Conservation (phyloP, 2,329 filamentous ascomycete species). For the Amphichorda felina region DNA sequence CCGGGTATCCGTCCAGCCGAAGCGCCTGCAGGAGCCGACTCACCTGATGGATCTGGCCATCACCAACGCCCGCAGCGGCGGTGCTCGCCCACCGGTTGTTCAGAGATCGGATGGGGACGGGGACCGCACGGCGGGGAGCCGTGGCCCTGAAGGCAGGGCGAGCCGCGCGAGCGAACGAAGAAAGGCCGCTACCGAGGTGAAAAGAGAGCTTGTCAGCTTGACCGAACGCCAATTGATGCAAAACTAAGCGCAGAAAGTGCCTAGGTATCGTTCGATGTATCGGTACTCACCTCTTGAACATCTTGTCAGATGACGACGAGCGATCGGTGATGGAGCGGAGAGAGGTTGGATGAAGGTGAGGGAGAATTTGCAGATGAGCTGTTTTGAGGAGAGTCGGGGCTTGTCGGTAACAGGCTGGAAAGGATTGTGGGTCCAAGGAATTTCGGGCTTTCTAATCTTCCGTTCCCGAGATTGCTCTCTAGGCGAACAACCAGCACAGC, state of each 20-base stretch:
- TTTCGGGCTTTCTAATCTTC: neutral
- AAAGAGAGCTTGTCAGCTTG: conserved; percentile 22
- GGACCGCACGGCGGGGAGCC: conserved; percentile 43
- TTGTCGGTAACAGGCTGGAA: conserved; percentile 14
- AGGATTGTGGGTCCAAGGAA: conserved; percentile 5
- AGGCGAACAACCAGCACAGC: no score
- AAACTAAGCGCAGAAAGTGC: conserved; percentile 9
- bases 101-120: conserved; percentile 41
- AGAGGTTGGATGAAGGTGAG: conserved; percentile 36
- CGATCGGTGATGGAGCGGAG: conserved; percentile 49
- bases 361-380: conserved; percentile 37
- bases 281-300: conserved; percentile 68
- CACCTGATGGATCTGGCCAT: conserved; percentile 61
- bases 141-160: conserved; percentile 48
- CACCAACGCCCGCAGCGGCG: conserved; percentile 38
- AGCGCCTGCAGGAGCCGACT: conserved; percentile 12
- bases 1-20: conserved; percentile 4
- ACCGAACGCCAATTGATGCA: conserved; percentile 36
- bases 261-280: conserved; percentile 15
- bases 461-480: neutral
- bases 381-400: conserved; percentile 19
- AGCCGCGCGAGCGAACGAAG: conserved; percentile 50
- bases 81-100: conserved; percentile 49
- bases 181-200: conserved; percentile 49
- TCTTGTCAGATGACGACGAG: conserved; percentile 61